phyloP scores from a whole-genome alignment of 73 alveolate species.

The Strombidium stylifer region DNA sequence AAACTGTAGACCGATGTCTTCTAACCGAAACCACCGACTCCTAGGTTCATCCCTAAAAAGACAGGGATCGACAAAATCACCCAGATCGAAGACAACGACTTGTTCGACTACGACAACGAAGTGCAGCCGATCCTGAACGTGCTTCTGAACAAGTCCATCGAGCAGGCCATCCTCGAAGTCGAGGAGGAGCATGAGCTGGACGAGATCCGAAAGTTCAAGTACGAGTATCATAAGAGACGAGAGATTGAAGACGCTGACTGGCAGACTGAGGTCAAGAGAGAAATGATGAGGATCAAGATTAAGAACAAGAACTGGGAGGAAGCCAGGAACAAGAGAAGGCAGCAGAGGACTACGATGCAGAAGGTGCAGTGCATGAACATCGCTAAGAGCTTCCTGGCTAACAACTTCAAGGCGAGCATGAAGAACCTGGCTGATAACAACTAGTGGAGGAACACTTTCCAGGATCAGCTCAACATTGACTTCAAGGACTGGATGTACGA shows the following conservation, averaged over 20 bases:
- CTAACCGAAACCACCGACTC: constrained; percentile 87
- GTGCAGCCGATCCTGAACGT: constrained; percentile 97
- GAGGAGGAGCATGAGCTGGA: constrained; percentile 94
- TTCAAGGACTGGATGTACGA: constrained; percentile 74
- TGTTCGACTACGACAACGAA: constrained; percentile 94
- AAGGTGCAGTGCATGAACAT: constrained; percentile 66
- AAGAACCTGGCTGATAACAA: constrained; percentile 51
- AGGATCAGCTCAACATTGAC: constrained; percentile 59
- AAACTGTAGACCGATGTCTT: constrained; percentile 93
- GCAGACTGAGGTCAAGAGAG: constrained; percentile 66
- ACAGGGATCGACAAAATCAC: constrained; percentile 98
- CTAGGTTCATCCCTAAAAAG: constrained; percentile 93
- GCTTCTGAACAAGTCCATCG: constrained; percentile 88
- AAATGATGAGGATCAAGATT: constrained; percentile 61
- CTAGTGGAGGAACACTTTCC: constrained; percentile 64
- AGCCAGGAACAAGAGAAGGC: constrained; percentile 53
- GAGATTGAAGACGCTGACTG: constrained; percentile 81
- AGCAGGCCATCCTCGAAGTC: constrained; percentile 93
- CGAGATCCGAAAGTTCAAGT: constrained; percentile 84
- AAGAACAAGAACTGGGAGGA: constrained; percentile 61
- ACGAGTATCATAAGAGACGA: constrained; percentile 81
- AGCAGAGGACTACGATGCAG: constrained; percentile 45
- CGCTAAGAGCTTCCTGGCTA: constrained; percentile 63
- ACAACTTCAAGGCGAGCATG: constrained; percentile 39
- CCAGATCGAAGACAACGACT: constrained; percentile 93